phyloP scores from a whole-genome alignment of 148 eudicot species.

The Selenicereus undatus region DNA sequence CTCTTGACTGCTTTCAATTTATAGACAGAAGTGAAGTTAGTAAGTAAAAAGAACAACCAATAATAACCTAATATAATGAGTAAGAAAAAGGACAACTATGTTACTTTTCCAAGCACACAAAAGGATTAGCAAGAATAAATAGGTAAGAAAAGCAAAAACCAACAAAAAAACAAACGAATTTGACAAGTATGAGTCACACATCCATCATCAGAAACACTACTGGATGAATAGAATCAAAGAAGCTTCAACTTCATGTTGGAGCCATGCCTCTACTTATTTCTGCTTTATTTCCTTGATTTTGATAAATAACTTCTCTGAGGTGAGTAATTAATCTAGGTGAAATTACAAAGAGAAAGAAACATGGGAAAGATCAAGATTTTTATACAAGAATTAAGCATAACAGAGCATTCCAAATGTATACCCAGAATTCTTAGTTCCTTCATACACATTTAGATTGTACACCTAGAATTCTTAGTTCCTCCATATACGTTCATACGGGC shows the following conservation, averaged over 20 bases:
- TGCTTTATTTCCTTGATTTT: background rate
- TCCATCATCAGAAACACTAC: background rate
- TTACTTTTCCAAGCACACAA: no score
- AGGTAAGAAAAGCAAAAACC: background rate
- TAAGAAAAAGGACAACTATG: no score
- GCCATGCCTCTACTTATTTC: background rate
- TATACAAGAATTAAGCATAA: no score
- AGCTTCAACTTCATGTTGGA: background rate
- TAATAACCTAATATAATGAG: no score
- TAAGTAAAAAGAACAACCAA: no score
- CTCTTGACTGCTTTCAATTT: no score
- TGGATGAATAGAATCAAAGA: background rate
- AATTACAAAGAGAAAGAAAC: background rate
- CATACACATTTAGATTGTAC: background rate
- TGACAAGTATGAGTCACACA: background rate
- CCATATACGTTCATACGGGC: no score
- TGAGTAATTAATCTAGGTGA: background rate
- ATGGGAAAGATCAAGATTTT: background rate
- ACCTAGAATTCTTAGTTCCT: background rate
- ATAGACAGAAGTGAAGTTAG: no score
- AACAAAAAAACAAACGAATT: no score
- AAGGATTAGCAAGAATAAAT: no score
- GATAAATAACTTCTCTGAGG: background rate
- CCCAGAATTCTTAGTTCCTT: background rate
- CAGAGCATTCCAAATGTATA: background rate